Base-by-base conservation (phyloP, 805 yeast species). In the Wickerhamiella shivajii region DNA sequence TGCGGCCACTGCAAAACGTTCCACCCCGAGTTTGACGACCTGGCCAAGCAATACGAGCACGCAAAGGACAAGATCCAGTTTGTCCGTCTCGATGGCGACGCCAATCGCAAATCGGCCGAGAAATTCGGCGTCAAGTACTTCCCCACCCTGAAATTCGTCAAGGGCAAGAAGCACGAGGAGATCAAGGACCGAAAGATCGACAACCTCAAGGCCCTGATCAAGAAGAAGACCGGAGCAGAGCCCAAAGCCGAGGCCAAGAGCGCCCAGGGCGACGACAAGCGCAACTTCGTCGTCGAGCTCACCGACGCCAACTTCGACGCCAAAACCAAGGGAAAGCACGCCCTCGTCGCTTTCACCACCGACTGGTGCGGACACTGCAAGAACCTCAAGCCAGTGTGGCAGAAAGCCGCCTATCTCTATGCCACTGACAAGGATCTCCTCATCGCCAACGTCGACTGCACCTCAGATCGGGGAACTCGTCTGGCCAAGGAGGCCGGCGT, bases 1-100 rank as follows among this genome's bases (percentile, higher is more conserved):
- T 83, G 94, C 66, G 85, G 93, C 28, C 94, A 84, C 63, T 83
- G 95, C 63, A 81, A 80, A 65, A 75, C 68, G 57, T 66, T 84
- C 57, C 85, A 85, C 24, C 94, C 94, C 47, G 63, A 65, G 34
- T 83, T 70, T 63, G 90, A 79, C 55, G 85, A 81, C 50, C 65
- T 84, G 46, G 87, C 90, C 31, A 73, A 63, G 22, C 46, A 70
- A 33, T 78, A 67, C 53, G 67, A 61, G 36, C 73, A 73, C 27
- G 44, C 46, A 9, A 33, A 40, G 4, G 63, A 61, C 12, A 52
- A 55, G 14, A 51, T 71, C 17, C 68, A 66, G 42, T 56, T 71
- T 27, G 61, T 66, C 11, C 68, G 70, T 44, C 63, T 74, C 31
- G 71, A 75, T 49, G 81, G 75, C 2, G 81, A 75, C 38, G 45